Percentiles rank a stretch among this genome's conserved stretches.
phyloP scores from a whole-genome alignment of 2,329 filamentous ascomycete genomes.

The Fusarium dimerum region DNA sequence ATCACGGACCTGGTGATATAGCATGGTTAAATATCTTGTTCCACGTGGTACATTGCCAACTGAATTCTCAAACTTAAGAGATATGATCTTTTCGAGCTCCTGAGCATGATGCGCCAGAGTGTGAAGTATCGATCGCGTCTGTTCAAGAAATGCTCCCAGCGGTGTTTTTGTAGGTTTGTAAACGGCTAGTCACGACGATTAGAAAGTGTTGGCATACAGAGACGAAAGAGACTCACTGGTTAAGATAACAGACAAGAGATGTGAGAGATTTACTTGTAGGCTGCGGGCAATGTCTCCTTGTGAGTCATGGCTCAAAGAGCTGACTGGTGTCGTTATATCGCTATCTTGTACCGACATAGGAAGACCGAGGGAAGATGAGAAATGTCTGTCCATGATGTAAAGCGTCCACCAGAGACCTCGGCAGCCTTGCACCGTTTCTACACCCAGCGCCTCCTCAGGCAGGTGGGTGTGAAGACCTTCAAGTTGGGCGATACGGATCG shows the following conservation, averaged over 20 bases:
- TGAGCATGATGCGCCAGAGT: conserved; percentile 39
- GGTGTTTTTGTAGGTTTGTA: conserved; percentile 38
- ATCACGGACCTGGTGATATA: conserved; percentile 39
- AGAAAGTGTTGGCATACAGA: rapidly evolving
- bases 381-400: conserved; percentile 42
- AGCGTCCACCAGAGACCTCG: conserved; percentile 44
- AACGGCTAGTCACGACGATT: conserved; percentile 28
- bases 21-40: conserved; percentile 38
- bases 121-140: conserved; percentile 37
- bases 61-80: conserved; percentile 34
- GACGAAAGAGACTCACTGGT: conserved; percentile 29
- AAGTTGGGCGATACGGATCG: conserved; percentile 42
- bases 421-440: conserved; percentile 33
- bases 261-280: conserved; percentile 38
- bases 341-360: conserved; percentile 40
- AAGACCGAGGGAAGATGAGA: conserved; percentile 40
- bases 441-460: conserved; percentile 37
- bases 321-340: conserved; percentile 39
- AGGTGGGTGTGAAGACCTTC: conserved; percentile 43
- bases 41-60: conserved; percentile 38
- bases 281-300: conserved; percentile 33
- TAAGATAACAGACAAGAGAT: conserved; percentile 37
- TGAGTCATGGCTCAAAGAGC: conserved; percentile 27
- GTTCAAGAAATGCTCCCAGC: conserved; percentile 37
- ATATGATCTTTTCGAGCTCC: conserved; percentile 40